phyloP scores from a whole-genome alignment of 371 early-diverging fungal species.

The Mortierella sp. region DNA sequence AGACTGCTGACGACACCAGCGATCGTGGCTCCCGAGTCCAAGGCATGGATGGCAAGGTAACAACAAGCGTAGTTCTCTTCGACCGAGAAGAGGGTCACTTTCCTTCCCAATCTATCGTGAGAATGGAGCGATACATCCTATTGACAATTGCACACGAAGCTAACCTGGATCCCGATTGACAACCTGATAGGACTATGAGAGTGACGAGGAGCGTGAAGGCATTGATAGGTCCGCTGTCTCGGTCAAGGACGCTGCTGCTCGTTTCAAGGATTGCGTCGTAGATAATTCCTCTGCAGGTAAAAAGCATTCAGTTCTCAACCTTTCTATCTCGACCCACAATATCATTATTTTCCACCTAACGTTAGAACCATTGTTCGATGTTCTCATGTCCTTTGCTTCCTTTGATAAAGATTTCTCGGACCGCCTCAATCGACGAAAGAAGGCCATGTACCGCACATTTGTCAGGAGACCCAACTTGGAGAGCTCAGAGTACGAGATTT shows the following conservation, averaged over 20 bases:
- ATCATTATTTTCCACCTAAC: background rate
- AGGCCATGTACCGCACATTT: slow-evolving; percentile 76
- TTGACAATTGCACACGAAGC: background rate
- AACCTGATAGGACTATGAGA: slow-evolving; percentile 54
- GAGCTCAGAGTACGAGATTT: slow-evolving; percentile 74
- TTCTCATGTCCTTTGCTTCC: background rate
- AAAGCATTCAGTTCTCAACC: background rate
- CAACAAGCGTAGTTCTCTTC: background rate
- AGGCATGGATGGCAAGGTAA: slow-evolving; percentile 74
- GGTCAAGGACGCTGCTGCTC: slow-evolving; percentile 69
- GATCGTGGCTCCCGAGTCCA: slow-evolving; percentile 58
- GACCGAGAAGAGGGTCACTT: background rate
- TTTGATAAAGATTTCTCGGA: slow-evolving; percentile 72
- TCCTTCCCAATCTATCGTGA: background rate
- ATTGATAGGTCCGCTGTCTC: slow-evolving; percentile 71
- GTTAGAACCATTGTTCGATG: background rate
- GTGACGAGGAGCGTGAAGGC: slow-evolving; percentile 72
- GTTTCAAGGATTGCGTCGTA: slow-evolving; percentile 66
- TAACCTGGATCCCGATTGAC: background rate
- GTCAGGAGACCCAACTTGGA: slow-evolving; percentile 71
- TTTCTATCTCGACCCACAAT: background rate
- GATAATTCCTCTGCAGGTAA: slow-evolving; percentile 55
- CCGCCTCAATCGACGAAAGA: slow-evolving; percentile 72
- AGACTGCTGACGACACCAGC: slow-evolving; percentile 79
- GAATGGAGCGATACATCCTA: background rate